Conservation (phyloP, 208 protist species). For the Zelonia costaricensis region DNA sequence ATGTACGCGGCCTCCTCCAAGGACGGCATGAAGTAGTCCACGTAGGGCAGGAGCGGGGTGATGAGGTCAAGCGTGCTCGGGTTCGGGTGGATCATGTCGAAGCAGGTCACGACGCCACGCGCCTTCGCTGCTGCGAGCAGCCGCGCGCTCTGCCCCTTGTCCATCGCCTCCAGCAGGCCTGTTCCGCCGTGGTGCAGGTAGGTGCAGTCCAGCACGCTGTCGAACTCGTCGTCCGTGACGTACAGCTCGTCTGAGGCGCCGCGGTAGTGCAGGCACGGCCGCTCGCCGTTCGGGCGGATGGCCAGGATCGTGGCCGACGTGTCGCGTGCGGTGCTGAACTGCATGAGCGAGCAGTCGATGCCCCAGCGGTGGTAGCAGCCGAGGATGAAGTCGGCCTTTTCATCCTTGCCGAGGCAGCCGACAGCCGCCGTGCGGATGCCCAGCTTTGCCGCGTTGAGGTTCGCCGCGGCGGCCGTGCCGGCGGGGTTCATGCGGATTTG, state of each 20-base stretch:
- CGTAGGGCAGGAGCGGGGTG: slow-evolving; percentile 19
- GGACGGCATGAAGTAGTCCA: slow-evolving; percentile 30
- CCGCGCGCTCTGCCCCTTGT: slow-evolving; percentile 17
- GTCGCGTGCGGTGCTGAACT: slow-evolving; percentile 11
- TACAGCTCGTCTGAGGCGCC: slow-evolving; percentile 26
- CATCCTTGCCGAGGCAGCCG: slow-evolving; percentile 22
- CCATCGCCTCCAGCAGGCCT: slow-evolving; percentile 17
- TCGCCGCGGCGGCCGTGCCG: slow-evolving; percentile 22
- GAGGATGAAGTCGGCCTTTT: slow-evolving; percentile 26
- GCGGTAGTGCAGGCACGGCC: slow-evolving; percentile 23
- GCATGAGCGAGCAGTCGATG: slow-evolving; percentile 24
- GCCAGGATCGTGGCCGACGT: slow-evolving; percentile 22
- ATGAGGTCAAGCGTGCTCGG: slow-evolving; percentile 17
- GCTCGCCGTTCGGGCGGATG: slow-evolving; percentile 22
- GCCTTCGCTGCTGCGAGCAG: slow-evolving; percentile 19
- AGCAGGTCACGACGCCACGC: slow-evolving; percentile 20
- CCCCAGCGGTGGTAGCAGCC: slow-evolving; percentile 21
- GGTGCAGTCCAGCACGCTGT: slow-evolving; percentile 20
- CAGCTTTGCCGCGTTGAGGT: slow-evolving; percentile 27
- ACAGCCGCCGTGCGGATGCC: slow-evolving; percentile 21
- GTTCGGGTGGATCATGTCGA: slow-evolving; percentile 30
- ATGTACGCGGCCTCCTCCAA: slow-evolving; percentile 21
- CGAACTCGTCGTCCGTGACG: slow-evolving; percentile 16
- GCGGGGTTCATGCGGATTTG: slow-evolving; percentile 30
- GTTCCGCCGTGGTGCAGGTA: slow-evolving; percentile 25